phyloP scores from a whole-genome alignment of 345 rosid species.

The Populus ilicifolia region DNA sequence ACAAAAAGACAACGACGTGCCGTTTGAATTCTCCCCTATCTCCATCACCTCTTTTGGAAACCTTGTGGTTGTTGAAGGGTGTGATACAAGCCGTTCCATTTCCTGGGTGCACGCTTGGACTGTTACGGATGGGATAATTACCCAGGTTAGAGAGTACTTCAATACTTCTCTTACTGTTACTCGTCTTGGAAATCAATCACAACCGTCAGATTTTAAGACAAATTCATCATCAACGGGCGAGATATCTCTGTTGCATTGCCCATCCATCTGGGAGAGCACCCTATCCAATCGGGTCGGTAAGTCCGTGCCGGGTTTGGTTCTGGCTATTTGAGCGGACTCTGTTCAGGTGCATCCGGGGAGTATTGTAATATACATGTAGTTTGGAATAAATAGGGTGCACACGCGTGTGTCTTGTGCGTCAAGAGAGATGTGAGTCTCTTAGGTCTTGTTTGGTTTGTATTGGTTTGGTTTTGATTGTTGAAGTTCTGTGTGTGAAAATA shows the following conservation, averaged over 20 bases:
- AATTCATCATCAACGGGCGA: conserved; percentile 28
- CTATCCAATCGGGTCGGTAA: conserved; percentile 64
- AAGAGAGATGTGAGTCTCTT: conserved; percentile 27
- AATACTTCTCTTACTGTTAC: conserved; percentile 93
- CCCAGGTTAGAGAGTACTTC: conserved; percentile 88
- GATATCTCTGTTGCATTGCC: conserved; percentile 51
- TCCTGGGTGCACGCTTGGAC: conserved; percentile 99
- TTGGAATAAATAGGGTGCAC: conserved; percentile 11
- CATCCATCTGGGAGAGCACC: conserved; percentile 84
- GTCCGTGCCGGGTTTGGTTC: conserved; percentile 89
- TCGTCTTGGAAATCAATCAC: conserved; percentile 42
- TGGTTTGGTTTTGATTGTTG: neutral
- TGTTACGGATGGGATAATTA: conserved; percentile 81
- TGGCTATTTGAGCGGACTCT: conserved; percentile 43
- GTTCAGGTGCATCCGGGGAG: conserved; percentile 27
- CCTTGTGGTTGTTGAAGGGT: conserved; percentile 80
- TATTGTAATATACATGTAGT: conserved; percentile 1
- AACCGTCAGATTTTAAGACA: conserved; percentile 8
- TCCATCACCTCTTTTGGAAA: conserved; percentile 54
- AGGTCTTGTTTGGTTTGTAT: neutral
- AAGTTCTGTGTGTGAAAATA: neutral
- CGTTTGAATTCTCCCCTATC: conserved; percentile 50
- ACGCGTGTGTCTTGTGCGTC: conserved; percentile 11
- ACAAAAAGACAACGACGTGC: neutral
- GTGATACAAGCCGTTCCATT: conserved; percentile 47